Evolutionary conservation across 768 basidiomycete genomes (phyloP), one percentile per base, ranked within the genome.

Genomic region (Mycena capillaripes): DNA sequence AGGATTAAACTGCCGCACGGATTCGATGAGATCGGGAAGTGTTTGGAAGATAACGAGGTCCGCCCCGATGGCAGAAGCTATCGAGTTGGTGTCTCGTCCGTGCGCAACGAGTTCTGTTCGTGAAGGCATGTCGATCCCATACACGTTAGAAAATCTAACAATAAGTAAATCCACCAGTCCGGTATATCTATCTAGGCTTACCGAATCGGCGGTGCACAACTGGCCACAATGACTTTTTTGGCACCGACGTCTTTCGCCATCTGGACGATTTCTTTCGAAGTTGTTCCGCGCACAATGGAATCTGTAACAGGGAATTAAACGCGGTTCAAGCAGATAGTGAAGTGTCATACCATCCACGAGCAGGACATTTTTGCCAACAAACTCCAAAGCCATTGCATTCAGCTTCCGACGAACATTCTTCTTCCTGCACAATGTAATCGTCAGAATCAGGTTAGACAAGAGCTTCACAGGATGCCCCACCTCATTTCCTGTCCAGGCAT

Each of bases 241-340:
- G 98, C 97, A 19, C 98, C 98, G 19, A 98, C 98, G 78, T 99
- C 98, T 79, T 97, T 97, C 23, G 97, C 98, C 97, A 99, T 99
- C 80, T 98, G 97, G 29, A 99, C 90, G 73, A 99, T 99, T 81
- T 99, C 98, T 79, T 95, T 97, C 17, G 97, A 99, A 0, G 98
- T 99, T 1, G 98, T 99, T 7, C 98, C 98, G 29, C 98, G 92
- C 25, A 99, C 98, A 76, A 99, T 99, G 0, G 98, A 99, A 82
- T 99, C 97, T 98, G 70, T 40, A 50, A 23, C 29, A 75, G 63
- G 12, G 23, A 40, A 23, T 27, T 21, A 60, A 42, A 50, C 23
- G 36, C 48, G 2, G 19, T 16, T 40, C 27, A 16, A 63, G 50
- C 19, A 38, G 9, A 62, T 25, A 23, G 34, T 21, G 34, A 63